Percentiles rank a stretch among this genome's conserved stretches.
phyloP scores from a whole-genome alignment of 805 yeast genomes.

The Peterozyma toletana region DNA sequence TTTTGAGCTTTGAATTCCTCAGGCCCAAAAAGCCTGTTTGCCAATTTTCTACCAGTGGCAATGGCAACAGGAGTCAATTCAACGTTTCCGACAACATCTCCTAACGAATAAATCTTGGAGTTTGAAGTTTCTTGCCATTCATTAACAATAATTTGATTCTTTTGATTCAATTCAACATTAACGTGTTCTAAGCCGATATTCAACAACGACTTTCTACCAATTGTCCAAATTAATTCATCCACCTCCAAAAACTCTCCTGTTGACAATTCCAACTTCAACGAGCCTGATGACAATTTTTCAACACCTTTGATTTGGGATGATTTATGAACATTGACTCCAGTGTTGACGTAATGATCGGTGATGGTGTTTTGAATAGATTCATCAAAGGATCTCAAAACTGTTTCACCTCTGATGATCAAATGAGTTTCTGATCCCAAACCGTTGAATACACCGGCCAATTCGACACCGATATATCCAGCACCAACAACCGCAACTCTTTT shows the following conservation, averaged over 20 bases:
- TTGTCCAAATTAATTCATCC: constrained; percentile 86
- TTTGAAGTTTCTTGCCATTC: constrained; percentile 82
- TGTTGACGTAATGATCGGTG: constrained; percentile 72
- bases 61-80: constrained; percentile 98
- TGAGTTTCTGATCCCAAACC: constrained; percentile 84
- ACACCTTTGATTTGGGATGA: constrained; percentile 42
- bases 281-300: constrained; percentile 40
- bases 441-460: constrained; percentile 89
- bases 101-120: constrained; percentile 71
- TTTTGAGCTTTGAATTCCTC: constrained; percentile 61
- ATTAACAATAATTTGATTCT: constrained; percentile 68
- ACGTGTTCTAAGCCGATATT: constrained; percentile 72
- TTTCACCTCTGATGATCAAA: constrained; percentile 83
- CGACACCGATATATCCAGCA: constrained; percentile 96
- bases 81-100: constrained; percentile 89
- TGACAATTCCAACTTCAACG: constrained; percentile 38
- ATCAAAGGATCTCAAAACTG: constrained; percentile 86
- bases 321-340: constrained; percentile 80
- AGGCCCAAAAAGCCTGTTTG: constrained; percentile 89
- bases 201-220: constrained; percentile 78
- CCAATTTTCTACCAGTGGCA: constrained; percentile 92
- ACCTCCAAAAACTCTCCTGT: constrained; percentile 45
- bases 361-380: constrained; percentile 69
- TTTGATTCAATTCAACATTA: constrained; percentile 56
- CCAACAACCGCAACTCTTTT: constrained; percentile 92